Evolutionary conservation across 495 filamentous ascomycete species (phyloP), one percentile per base, ranked within the genome.

Genomic region (Tuber microsphaerosporum): DNA sequence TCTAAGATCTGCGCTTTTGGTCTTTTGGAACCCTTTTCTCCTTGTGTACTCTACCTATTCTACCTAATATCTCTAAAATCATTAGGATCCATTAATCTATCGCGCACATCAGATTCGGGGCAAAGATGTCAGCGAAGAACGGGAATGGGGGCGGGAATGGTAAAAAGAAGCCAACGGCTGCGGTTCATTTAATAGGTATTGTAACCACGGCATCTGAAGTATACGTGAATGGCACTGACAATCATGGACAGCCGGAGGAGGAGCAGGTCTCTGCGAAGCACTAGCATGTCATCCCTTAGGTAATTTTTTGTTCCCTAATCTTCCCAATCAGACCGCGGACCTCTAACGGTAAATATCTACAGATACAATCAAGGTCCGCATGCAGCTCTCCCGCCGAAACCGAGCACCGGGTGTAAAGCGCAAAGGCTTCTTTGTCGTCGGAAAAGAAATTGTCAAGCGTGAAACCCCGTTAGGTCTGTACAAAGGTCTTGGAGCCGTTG

Each of bases 241-340:
- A 46, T 45, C 17, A 41, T 46, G 19, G 48, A 78, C 82, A 98
- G 95, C 96, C 85, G 96, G 96, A 83, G 96, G 96, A 83, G 94
- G 93, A 82, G 96, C 96, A 73, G 96, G 96, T 83, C 97, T 98
- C 93, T 98, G 97, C 92, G 96, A 99, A 86, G 96, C 96, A 42
- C 89, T 99, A 71, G 93, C 89, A 75, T 99, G 96, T 85, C 96
- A 99, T 87, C 96, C 96, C 75, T 88, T 99, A 44, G 93, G 93
- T 96, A 88, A 77, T 88, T 84, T 14, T 17, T 34, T 65, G 10
- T n/a, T 76, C 34, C 26, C 14, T 73, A 42, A 37, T 45, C 46
- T n/a, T 46, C 56, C 72, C 45, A 42, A 74, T 22, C 42, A 61
- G 71, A 7, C 14, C 14, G 31, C 44, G 51, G 56, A 48, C 37